A percentile compares a stretch with the other conserved stretches of the same genome.
These are phyloP conservation scores for Thermothelomyces thermophilus DNA, from an alignment of 2,329 filamentous ascomycete species.

Conservation along the genomic window DNA sequence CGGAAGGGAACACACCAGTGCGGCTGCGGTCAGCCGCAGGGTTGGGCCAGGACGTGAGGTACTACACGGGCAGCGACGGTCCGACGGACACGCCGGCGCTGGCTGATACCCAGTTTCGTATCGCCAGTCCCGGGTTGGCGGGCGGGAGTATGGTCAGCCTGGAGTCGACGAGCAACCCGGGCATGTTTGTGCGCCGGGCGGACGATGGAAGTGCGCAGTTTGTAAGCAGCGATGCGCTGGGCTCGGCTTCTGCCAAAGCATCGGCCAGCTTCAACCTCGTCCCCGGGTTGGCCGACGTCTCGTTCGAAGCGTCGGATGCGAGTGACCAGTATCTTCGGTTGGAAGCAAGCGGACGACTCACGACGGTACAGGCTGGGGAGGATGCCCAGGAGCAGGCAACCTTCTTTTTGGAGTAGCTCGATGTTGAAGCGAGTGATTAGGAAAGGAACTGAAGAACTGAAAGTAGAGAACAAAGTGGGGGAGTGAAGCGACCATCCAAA, in stretches of 20 bases:
- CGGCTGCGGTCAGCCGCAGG: conserved; percentile 17
- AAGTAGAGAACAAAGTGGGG: too few relatives aligned
- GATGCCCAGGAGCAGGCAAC: conserved; percentile 7
- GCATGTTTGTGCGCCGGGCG: conserved; percentile 17
- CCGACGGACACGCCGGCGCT: conserved; percentile 7
- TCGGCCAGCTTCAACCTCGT: conserved; percentile 21
- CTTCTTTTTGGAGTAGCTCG: conserved; percentile 13
- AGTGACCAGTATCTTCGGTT: conserved; percentile 15
- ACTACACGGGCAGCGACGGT: conserved; percentile 6
- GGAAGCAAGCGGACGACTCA: conserved; percentile 5
- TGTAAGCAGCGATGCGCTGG: conserved; percentile 5
- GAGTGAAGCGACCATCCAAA: too few relatives aligned
- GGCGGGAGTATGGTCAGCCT: conserved; percentile 23
- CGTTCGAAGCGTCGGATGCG: conserved; percentile 19
- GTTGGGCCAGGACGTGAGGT: conserved; percentile 17
- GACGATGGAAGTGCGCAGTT: conserved; percentile 10
- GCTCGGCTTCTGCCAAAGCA: conserved; percentile 6
- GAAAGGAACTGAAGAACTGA: too few relatives aligned
- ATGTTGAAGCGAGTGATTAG: too few relatives aligned
- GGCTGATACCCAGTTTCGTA: conserved; percentile 23
- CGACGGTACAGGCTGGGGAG: background rate
- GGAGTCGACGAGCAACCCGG: conserved; percentile 24
- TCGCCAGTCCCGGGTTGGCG: conserved; percentile 22
- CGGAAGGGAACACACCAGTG: conserved; percentile 23
- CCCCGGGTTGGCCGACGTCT: conserved; percentile 27